These are phyloP conservation scores for Dissophora globulifera DNA, from an alignment of 192 early-diverging fungal genomes.

Conservation along the genomic window DNA sequence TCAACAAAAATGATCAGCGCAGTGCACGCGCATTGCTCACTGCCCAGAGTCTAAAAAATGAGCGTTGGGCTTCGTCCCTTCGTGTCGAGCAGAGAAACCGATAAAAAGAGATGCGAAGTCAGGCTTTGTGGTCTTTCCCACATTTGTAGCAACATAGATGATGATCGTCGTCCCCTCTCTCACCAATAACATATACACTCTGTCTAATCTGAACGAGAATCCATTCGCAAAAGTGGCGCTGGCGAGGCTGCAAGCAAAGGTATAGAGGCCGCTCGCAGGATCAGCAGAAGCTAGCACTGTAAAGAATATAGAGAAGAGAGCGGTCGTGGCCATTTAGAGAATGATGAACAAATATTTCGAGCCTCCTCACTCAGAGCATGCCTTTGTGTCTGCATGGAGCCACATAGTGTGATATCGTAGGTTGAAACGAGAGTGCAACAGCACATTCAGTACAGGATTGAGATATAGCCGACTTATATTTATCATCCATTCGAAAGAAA, in stretches of 20 bases:
- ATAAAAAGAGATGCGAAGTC: conserved; percentile 10
- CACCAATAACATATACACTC: too few relatives aligned
- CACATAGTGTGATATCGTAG: conserved; percentile 16
- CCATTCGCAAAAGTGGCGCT: conserved; percentile 13
- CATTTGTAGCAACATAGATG: too few relatives aligned
- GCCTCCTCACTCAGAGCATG: conserved; percentile 8
- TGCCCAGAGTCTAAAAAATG: too few relatives aligned
- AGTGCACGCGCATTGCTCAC: too few relatives aligned
- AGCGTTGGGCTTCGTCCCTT: too few relatives aligned
- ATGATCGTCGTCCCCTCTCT: too few relatives aligned
- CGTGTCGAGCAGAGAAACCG: background rate
- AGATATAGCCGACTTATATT: background rate
- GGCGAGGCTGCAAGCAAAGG: conserved; percentile 8
- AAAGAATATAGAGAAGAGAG: conserved; percentile 7
- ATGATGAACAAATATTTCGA: conserved; percentile 3
- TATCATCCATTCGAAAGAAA: too few relatives aligned
- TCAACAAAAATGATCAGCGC: too few relatives aligned
- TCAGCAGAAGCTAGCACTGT: background rate
- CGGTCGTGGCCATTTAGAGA: conserved; percentile 3
- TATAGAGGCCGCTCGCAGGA: conserved; percentile 10
- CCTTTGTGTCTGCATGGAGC: conserved; percentile 5
- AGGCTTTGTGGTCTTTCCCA: background rate
- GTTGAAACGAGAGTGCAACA: background rate
- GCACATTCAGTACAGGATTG: background rate
- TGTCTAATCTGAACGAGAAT: conserved; percentile 16